Conservation (phyloP, 2,329 filamentous ascomycete genomes). For the Cladosporium phlei region DNA sequence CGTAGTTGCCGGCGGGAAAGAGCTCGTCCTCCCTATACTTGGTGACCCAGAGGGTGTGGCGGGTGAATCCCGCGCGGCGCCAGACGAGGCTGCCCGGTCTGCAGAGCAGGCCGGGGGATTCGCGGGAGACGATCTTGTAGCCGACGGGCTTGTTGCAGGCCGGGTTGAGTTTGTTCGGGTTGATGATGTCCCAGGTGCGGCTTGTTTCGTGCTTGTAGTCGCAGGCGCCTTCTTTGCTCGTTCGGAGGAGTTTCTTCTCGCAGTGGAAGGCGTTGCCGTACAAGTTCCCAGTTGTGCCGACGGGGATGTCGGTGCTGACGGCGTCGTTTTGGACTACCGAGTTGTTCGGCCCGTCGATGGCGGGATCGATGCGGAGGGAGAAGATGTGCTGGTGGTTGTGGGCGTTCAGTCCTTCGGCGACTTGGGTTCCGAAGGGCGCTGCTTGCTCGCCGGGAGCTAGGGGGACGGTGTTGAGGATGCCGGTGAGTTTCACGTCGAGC, state of each 20-base stretch:
- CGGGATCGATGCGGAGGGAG: conserved; percentile 59
- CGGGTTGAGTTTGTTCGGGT: conserved; percentile 43
- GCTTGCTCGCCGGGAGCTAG: conserved; percentile 44
- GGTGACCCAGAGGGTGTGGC: conserved; percentile 52
- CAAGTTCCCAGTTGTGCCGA: conserved; percentile 43
- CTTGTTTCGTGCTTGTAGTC: conserved; percentile 46
- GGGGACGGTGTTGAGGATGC: conserved; percentile 59
- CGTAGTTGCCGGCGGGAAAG: conserved; percentile 47
- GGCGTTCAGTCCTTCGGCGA: conserved; percentile 59
- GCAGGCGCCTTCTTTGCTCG: conserved; percentile 18
- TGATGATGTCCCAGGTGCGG: conserved; percentile 52
- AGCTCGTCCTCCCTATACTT: conserved; percentile 50
- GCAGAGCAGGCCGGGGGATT: conserved; percentile 48
- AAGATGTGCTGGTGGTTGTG: conserved; percentile 71
- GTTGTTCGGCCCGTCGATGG: conserved; percentile 54
- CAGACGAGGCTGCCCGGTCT: conserved; percentile 41
- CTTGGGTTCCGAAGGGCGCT: conserved; percentile 51
- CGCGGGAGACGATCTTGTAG: conserved; percentile 46
- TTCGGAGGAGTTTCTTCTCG: conserved; percentile 31
- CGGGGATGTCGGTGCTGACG: conserved; percentile 40
- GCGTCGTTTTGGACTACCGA: conserved; percentile 50
- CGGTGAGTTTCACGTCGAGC: conserved; percentile 61
- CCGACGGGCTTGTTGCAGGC: conserved; percentile 44
- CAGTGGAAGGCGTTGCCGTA: conserved; percentile 59
- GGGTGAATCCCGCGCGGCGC: conserved; percentile 46